These are phyloP conservation scores for Claviceps capensis DNA, from an alignment of 2,329 filamentous ascomycete species.

Conservation along the genomic window DNA sequence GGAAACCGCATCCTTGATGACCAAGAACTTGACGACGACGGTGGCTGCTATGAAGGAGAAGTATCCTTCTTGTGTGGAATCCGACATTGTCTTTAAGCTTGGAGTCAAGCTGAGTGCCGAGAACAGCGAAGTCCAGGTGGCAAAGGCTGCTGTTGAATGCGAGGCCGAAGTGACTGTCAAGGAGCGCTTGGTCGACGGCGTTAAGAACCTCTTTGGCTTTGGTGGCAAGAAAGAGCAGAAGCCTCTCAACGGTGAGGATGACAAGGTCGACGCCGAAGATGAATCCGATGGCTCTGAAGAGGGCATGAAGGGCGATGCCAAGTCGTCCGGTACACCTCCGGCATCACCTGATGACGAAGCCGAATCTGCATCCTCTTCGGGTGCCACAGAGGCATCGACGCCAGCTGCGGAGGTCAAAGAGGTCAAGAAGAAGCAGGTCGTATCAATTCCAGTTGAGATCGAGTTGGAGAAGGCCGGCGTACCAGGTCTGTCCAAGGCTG, in stretches of 20 bases:
- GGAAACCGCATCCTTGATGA: constrained; percentile 52
- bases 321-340: constrained; percentile 12
- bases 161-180: constrained; percentile 62
- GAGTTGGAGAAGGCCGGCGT: constrained; percentile 35
- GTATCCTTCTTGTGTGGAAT: constrained; percentile 56
- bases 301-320: constrained; percentile 27
- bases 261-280: constrained; percentile 23
- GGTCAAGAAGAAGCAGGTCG: constrained; percentile 45
- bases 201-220: constrained; percentile 93
- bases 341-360: constrained; percentile 5
- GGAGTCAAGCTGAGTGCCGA: constrained; percentile 56
- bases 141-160: constrained; percentile 68
- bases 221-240: constrained; percentile 76
- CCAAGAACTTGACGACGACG: constrained; percentile 75
- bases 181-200: constrained; percentile 75
- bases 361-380: constrained; percentile 15
- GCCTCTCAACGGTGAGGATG: constrained; percentile 51
- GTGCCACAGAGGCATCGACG: constrained; percentile 29
- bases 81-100: constrained; percentile 70
- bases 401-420: constrained; percentile 33
- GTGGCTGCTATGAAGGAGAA: constrained; percentile 66
- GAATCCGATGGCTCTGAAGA: constrained; percentile 22
- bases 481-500: constrained; percentile 33
- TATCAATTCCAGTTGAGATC: constrained; percentile 38
- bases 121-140: constrained; percentile 68